Conservation (phyloP, 305 asterid genomes). For the Solanum hybrid region DNA sequence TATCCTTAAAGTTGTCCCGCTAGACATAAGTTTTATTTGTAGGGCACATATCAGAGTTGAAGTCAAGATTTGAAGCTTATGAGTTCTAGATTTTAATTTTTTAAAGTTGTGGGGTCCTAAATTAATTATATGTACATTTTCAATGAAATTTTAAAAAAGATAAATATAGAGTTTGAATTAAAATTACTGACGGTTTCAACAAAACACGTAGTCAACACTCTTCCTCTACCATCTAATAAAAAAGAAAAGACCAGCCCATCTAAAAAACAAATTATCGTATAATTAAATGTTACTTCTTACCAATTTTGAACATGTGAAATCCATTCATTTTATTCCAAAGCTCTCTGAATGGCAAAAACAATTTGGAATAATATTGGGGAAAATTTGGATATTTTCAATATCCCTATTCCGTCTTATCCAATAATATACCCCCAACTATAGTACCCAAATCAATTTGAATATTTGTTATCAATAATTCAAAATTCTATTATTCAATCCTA, state of each 20-base stretch:
- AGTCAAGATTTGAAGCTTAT: neutral
- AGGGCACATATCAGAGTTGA: neutral
- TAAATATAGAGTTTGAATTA: neutral
- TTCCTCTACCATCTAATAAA: neutral
- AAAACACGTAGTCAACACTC: neutral
- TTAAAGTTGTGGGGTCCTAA: neutral
- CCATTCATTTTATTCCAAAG: neutral
- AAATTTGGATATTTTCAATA: neutral
- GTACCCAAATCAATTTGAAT: slow-evolving; percentile 4
- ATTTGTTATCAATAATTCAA: neutral
- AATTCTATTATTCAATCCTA: slow-evolving; percentile 12
- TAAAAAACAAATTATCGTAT: neutral
- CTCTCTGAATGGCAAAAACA: neutral
- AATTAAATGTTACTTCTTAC: neutral
- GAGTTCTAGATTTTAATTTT: neutral
- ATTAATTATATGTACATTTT: neutral
- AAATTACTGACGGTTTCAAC: neutral
- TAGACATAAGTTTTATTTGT: neutral
- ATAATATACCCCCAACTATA: neutral
- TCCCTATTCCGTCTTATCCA: slow-evolving; percentile 2
- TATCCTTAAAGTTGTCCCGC: neutral
- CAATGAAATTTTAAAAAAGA: neutral
- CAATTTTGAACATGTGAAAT: neutral
- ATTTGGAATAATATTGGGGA: neutral
- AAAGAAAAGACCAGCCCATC: neutral